Percentiles rank a stretch among this genome's conserved stretches.
phyloP scores from a whole-genome alignment of 2,329 filamentous ascomycete genomes.

The Microthyrium microscopicum region DNA sequence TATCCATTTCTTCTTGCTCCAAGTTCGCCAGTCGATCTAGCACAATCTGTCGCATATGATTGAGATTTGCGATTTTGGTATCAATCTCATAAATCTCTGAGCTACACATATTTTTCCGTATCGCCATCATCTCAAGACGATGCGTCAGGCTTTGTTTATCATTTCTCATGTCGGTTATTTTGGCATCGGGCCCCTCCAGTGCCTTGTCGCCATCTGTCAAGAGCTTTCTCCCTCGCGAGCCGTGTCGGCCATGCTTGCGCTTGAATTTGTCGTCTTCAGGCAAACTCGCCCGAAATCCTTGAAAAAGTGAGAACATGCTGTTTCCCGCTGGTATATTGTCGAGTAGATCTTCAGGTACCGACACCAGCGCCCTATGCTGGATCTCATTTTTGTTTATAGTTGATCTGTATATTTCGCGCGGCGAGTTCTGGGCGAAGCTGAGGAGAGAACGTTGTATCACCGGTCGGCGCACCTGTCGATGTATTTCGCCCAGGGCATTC shows the following conservation, averaged over 20 bases:
- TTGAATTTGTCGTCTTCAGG: conserved; percentile 55
- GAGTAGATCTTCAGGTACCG: conserved; percentile 78
- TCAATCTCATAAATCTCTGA: conserved; percentile 94
- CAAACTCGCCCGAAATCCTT: conserved; percentile 85
- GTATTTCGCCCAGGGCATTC: conserved; percentile 72
- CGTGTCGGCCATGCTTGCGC: conserved; percentile 44
- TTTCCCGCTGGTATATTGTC: conserved; percentile 73
- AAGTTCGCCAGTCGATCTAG: conserved; percentile 70
- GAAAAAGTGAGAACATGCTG: conserved; percentile 82
- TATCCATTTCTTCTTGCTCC: conserved; percentile 76
- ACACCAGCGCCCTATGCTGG: conserved; percentile 78
- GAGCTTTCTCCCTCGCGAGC: conserved; percentile 60
- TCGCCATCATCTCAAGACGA: conserved; percentile 73
- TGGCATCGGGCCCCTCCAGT: conserved; percentile 42
- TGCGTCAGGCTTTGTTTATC: conserved; percentile 69
- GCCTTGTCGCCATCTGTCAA: conserved; percentile 41
- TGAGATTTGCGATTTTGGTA: conserved; percentile 85
- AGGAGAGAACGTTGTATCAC: conserved; percentile 79
- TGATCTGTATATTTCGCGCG: conserved; percentile 84
- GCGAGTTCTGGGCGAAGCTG: conserved; percentile 74
- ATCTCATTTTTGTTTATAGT: conserved; percentile 85
- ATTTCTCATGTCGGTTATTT: conserved; percentile 54
- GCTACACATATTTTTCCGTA: conserved; percentile 95
- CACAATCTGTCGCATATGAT: conserved; percentile 83
- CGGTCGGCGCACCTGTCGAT: conserved; percentile 74